Evolutionary conservation across 768 basidiomycete species (phyloP).

Genomic region (Mycena vitilis): DNA sequence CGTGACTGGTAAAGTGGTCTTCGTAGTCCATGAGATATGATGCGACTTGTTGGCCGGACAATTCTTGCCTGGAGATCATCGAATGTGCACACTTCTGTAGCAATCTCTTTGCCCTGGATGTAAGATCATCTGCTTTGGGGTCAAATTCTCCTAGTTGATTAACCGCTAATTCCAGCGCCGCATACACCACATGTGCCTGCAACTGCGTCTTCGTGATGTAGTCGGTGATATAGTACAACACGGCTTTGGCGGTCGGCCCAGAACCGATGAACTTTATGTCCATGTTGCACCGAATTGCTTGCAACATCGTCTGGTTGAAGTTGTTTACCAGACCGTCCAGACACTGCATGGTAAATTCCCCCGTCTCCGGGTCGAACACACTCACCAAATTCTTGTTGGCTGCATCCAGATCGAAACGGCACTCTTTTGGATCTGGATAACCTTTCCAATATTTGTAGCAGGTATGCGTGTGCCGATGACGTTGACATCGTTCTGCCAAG

Average conservation of each 20-base stretch:
- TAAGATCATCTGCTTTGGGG: neutral
- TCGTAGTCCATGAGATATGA: no score
- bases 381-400: neutral
- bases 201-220: constrained; percentile 46
- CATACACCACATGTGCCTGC: constrained; percentile 34
- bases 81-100: constrained; percentile 14
- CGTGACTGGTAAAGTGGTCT: constrained; percentile 29
- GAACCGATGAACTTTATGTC: constrained; percentile 38
- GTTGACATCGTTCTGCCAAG: neutral
- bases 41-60: no score
- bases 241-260: constrained; percentile 32
- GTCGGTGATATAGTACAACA: constrained; percentile 47
- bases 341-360: neutral
- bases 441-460: neutral
- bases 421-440: neutral
- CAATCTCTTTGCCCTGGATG: constrained; percentile 32
- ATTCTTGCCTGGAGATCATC: no score
- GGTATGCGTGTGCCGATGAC: neutral
- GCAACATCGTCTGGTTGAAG: constrained; percentile 13
- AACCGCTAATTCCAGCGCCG: constrained; percentile 14
- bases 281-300: constrained; percentile 21
- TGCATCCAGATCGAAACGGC: neutral
- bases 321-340: constrained; percentile 23
- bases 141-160: constrained; percentile 33
- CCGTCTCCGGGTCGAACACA: constrained; percentile 1